Conservation (phyloP, 257 asterid species). For the Echites panduratus region DNA sequence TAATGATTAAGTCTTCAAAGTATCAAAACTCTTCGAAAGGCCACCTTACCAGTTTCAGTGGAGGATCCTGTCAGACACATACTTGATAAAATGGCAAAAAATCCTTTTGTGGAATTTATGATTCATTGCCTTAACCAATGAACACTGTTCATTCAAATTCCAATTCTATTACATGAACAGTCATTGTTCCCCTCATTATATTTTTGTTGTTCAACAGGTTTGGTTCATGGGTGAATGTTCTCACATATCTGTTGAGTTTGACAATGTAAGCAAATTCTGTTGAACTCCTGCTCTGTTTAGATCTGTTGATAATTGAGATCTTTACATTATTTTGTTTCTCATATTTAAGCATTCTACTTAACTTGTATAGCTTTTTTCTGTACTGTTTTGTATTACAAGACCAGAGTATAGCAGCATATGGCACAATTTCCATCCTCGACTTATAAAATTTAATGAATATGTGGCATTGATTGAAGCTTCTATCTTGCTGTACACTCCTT, state of each 20-base stretch:
- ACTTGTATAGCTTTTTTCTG: not conserved
- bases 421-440: not conserved
- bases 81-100: not conserved
- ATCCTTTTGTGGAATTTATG: not conserved
- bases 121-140: not conserved
- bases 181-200: not conserved
- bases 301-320: not conserved
- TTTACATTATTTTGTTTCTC: not conserved
- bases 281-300: not conserved
- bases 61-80: not conserved
- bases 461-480: not conserved
- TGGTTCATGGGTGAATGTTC: slow-evolving; percentile 95
- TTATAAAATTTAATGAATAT: not conserved
- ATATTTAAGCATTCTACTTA: not conserved
- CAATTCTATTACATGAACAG: not conserved
- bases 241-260: slow-evolving; percentile 83
- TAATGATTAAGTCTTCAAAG: not conserved
- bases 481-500: not conserved
- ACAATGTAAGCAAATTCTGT: slow-evolving; percentile 56
- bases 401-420: not conserved
- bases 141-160: not conserved
- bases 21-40: not conserved
- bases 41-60: slow-evolving; percentile 1
- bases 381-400: not conserved
- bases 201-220: slow-evolving; percentile 44